Conservation (phyloP, 1,139 yeast species). For the Kurtzmaniella quercitrusa region DNA sequence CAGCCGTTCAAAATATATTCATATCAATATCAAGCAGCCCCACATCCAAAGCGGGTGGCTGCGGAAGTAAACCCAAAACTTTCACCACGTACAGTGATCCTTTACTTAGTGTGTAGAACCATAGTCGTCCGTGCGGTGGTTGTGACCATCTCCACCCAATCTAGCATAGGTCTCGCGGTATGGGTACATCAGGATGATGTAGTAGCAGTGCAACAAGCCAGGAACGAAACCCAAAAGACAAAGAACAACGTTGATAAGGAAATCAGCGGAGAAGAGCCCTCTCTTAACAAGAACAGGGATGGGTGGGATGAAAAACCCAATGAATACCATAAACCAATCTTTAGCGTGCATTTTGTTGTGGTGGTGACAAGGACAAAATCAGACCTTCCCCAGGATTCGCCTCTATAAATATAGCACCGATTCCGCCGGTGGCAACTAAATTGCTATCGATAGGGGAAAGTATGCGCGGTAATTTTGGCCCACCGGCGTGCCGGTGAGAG, state of each 20-base stretch:
- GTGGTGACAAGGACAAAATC: neutral
- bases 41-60: too few species aligned
- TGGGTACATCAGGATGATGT: constrained; percentile 55
- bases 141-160: constrained; percentile 30
- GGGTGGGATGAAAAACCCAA: constrained; percentile 82
- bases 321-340: constrained; percentile 74
- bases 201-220: constrained; percentile 65
- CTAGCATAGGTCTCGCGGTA: constrained; percentile 31
- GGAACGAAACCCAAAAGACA: constrained; percentile 80
- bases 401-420: neutral
- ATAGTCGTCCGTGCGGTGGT: constrained; percentile 22
- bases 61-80: neutral
- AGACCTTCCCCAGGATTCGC: neutral
- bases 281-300: constrained; percentile 75
- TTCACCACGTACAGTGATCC: neutral
- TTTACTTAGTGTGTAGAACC: constrained; percentile 19
- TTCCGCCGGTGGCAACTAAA: neutral
- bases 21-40: too few species aligned
- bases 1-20: too few species aligned
- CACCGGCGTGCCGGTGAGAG: neutral
- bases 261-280: constrained; percentile 68
- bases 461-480: neutral
- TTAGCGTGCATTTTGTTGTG: constrained; percentile 49
- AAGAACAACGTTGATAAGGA: constrained; percentile 68
- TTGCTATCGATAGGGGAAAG: neutral